Conservation (phyloP, 2,329 filamentous ascomycete species). For the Aureobasidium mangrovei region DNA sequence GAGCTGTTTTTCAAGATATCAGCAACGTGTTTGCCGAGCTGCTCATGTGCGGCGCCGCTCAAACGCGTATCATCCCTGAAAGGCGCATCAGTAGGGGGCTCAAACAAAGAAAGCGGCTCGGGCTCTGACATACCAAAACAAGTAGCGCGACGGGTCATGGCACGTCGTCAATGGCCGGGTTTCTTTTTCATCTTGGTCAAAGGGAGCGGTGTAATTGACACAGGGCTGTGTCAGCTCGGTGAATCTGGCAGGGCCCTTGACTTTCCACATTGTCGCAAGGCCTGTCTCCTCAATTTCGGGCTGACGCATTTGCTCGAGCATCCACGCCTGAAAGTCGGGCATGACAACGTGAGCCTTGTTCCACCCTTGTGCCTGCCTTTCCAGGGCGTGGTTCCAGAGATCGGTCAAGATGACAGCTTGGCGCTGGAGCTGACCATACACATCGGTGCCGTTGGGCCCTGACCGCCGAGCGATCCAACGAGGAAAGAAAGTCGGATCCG, state of each 20-base stretch:
- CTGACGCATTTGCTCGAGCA: conserved; percentile 12
- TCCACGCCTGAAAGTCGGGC: conserved; percentile 13
- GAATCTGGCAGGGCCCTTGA: not conserved
- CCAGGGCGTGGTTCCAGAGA: conserved; percentile 9
- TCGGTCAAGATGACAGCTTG: conserved; percentile 12
- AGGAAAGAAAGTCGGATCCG: conserved; percentile 13
- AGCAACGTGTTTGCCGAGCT: conserved; percentile 11
- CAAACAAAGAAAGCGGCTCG: conserved; percentile 9
- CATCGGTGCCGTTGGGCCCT: conserved; percentile 4
- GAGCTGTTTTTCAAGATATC: conserved; percentile 1
- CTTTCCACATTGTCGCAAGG: not conserved
- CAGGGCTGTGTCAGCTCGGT: conserved; percentile 8
- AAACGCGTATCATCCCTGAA: conserved; percentile 15
- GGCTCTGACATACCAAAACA: conserved; percentile 15
- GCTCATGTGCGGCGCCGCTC: conserved; percentile 14
- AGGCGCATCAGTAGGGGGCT: not conserved
- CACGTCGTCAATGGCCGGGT: conserved; percentile 8
- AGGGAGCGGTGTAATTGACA: conserved; percentile 11
- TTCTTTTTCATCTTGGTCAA: not conserved
- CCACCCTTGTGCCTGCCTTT: not conserved
- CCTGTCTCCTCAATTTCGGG: conserved; percentile 8
- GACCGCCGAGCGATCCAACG: conserved; percentile 8
- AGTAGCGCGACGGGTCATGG: conserved; percentile 8
- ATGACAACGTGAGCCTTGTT: conserved; percentile 4
- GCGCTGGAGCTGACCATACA: conserved; percentile 11